Evolutionary conservation across 1,284 basidiomycete genomes (phyloP).

Genomic region (Ceratobasidium papillatum): DNA sequence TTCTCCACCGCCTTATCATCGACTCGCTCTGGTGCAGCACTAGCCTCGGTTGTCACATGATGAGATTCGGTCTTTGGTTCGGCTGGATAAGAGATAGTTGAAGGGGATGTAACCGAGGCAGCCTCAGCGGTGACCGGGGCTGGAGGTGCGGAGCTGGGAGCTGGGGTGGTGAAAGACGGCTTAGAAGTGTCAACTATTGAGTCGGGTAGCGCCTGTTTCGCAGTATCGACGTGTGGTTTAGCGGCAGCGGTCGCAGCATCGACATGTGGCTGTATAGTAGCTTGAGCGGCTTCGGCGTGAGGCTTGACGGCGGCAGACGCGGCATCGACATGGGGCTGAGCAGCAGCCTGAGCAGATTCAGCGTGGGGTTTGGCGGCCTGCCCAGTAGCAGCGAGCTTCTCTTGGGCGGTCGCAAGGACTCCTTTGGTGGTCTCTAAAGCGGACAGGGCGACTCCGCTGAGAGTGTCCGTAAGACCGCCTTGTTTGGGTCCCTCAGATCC

Average conservation of each 20-base stretch:
- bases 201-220: conserved; percentile 8
- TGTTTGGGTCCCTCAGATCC: conserved; percentile 23
- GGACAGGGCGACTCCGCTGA: conserved; percentile 36
- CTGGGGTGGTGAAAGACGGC: not conserved
- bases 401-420: conserved; percentile 39
- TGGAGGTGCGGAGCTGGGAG: not conserved
- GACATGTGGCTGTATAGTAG: not conserved
- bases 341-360: conserved; percentile 19
- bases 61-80: conserved; percentile 36
- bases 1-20: conserved; percentile 33
- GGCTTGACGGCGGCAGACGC: conserved; percentile 1
- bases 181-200: conserved; percentile 20
- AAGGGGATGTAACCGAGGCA: not conserved
- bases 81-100: conserved; percentile 28
- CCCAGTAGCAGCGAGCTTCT: conserved; percentile 31
- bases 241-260: conserved; percentile 11
- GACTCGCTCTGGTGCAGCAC: conserved; percentile 27
- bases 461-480: conserved; percentile 36
- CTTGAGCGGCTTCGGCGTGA: conserved; percentile 22
- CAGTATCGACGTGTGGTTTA: conserved; percentile 17
- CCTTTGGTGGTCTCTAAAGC: conserved; percentile 41
- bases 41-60: conserved; percentile 29
- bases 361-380: conserved; percentile 30
- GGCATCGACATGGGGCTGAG: conserved; percentile 14
- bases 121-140: not conserved